Evolutionary conservation across 2,329 filamentous ascomycete genomes (phyloP), one percentile per base, ranked within the genome.

Genomic region (Xylariaceae sp.): DNA sequence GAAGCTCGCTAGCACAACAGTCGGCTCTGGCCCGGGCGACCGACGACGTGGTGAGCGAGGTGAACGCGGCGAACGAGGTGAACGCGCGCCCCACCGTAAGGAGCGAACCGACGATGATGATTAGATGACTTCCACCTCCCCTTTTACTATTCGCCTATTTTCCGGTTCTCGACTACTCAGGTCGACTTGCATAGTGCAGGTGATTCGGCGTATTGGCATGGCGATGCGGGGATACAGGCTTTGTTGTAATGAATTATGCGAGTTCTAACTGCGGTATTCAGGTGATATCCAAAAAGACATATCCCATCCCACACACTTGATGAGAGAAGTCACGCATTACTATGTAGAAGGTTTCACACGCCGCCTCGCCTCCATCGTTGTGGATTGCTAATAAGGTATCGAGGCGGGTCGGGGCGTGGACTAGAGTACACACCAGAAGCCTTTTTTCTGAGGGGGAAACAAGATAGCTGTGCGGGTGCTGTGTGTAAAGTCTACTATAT

Each of bases 21-120:
- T 77, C 53, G 72, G 75, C 62, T 68, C 71, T 13, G 71, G 71
- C 17, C 71, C 74, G 62, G 69, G 72, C 51, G 71, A 71, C 41
- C 73, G 73, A 47, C 66, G 65, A 61, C 66, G 68, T 35, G 58
- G 64, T 39, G 64, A 65, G 50, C 54, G 65, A 10, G 63, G 61
- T 34, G 67, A 65, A 3, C 63, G 69, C 44, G 67, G 69, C 58
- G 68, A 69, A 10, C 67, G 66, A 18, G 64, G 58, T 49, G 71
- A 73, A 56, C 69, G 71, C 45, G 68, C 67, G 50, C 72, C 67
- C 49, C 72, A 73, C 59, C 72, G 71, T 53, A 73, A 74, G 73
- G 77, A 81, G 73, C 74, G 80, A 66, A 80, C 78, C 64, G 80
- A 85, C 64, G 80, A 84, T 69, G 81, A 84, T 66, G 82, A 85